Evolutionary conservation across 129 eudicot genomes (phyloP), one percentile per base, ranked within the genome.

Genomic region (Rutidosis leptorrhynchoides): DNA sequence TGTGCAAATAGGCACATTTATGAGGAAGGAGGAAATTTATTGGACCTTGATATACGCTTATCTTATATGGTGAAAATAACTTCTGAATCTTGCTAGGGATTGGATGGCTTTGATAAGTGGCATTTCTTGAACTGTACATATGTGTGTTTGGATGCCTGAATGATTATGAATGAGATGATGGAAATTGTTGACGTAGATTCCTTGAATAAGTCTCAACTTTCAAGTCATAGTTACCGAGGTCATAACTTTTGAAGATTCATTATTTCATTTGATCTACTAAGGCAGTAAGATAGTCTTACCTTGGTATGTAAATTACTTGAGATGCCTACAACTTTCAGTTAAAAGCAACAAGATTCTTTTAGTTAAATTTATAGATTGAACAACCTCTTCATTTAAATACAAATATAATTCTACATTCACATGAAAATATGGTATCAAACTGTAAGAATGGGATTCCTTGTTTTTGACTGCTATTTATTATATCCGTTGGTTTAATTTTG

Each of bases 271-370:
- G 25, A 30, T 45, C 40, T 24, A 43, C 40, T 43, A 45, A 17
- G 57, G 15, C 37, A 59, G 65, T 65, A 55, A 23, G 55, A 45
- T 3, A 32, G 24, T 33, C 37, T 68, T 54, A 52, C 35, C 16
- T 68, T 42, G 28, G 24, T 58, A 24, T 4, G 24, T 16, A 22
- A 56, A 40, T 35, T 15, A 55, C 25, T 20, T 2, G 3, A 21
- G 11, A 55, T 68, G 3, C 49, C 8, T 37, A 40, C n/a, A 35
- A 19, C 21, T 68, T 32, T 12, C 19, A 55, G 53, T 53, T 33
- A 53, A 40, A 15, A 16, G 35, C 24, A 49, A 37, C 0, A 3
- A 1, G 23, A 15, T n/a, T n/a, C n/a, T n/a, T n/a, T n/a, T 54
- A 17, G 6, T 21, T 14, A 16, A 35, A n/a, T 64, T 35, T 26